A percentile compares a stretch with the other conserved stretches of the same genome.
Evolutionary conservation across 1,284 basidiomycete genomes (phyloP).

Genomic region (Erythrobasidium hasegawianum): DNA sequence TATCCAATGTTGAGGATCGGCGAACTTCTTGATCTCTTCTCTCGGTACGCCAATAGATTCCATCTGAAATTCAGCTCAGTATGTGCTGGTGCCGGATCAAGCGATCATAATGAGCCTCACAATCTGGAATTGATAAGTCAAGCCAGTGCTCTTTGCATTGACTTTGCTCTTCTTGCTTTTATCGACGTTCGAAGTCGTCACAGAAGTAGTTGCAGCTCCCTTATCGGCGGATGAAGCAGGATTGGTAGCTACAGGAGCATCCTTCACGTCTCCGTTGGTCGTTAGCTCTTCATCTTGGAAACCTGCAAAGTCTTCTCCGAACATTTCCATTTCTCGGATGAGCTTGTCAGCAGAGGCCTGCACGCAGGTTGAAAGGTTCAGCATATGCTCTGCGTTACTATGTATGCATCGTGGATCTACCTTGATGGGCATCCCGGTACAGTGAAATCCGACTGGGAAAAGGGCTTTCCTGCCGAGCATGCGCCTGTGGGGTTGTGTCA

Average conservation of each 20-base stretch:
- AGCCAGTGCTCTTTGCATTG: slow-evolving; percentile 84
- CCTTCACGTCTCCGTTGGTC: slow-evolving; percentile 53
- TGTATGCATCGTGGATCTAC: slow-evolving; percentile 54
- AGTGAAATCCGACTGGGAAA: slow-evolving; percentile 95
- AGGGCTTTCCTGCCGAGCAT: slow-evolving; percentile 92
- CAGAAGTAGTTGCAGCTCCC: slow-evolving; percentile 40
- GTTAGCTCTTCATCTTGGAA: slow-evolving; percentile 55
- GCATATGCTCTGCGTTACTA: slow-evolving; percentile 31
- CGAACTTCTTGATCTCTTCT: slow-evolving; percentile 89
- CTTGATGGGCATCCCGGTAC: slow-evolving; percentile 98
- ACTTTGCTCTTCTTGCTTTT: slow-evolving; percentile 98
- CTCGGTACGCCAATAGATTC: slow-evolving; percentile 62
- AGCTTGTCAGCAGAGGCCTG: slow-evolving; percentile 97
- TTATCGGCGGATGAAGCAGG: slow-evolving; percentile 27
- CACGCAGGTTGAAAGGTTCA: too few species aligned
- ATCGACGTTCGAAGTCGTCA: slow-evolving; percentile 47
- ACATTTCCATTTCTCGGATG: slow-evolving; percentile 93
- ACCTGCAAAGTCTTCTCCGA: slow-evolving; percentile 82
- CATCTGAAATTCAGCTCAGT: slow-evolving; percentile 20
- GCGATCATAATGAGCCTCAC: slow-evolving; percentile 59
- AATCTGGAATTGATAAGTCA: slow-evolving; percentile 98
- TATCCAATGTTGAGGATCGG: slow-evolving; percentile 89
- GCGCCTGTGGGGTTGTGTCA: slow-evolving; percentile 49
- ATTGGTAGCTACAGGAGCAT: slow-evolving; percentile 31
- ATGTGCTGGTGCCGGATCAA: not conserved